Conservation (phyloP, 306 rosid species). For the Geum urbanum region DNA sequence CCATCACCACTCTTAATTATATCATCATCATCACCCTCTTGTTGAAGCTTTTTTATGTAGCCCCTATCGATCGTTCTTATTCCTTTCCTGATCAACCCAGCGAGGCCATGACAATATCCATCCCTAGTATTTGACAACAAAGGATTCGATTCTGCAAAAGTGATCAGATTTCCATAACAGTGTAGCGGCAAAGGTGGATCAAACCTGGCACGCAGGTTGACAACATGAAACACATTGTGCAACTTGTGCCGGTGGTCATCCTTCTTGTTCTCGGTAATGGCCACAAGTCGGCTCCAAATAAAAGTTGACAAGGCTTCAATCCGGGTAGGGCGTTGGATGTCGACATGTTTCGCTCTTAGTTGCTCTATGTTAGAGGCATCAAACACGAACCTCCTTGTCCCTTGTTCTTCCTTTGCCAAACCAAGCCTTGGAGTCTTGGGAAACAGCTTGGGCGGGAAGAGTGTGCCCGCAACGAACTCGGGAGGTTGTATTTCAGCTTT, state of each 20-base stretch:
- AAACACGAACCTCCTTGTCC: constrained; percentile 25
- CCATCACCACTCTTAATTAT: no score
- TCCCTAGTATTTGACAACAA: neutral
- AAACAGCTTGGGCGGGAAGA: constrained; percentile 42
- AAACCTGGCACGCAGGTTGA: constrained; percentile 11
- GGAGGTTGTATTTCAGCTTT: constrained; percentile 5
- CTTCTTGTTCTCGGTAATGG: neutral
- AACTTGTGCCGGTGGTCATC: neutral
- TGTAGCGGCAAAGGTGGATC: constrained; percentile 9
- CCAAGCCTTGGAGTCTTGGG: constrained; percentile 14
- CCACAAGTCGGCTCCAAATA: constrained; percentile 4
- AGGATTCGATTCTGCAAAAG: neutral
- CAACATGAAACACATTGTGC: neutral
- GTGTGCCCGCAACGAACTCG: constrained; percentile 23
- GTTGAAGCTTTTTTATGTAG: neutral
- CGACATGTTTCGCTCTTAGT: neutral
- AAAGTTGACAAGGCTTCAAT: constrained; percentile 3
- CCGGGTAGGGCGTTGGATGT: neutral
- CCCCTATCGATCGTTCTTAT: neutral
- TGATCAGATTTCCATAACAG: neutral
- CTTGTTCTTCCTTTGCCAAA: neutral
- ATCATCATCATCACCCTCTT: neutral
- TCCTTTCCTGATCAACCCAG: constrained; percentile 21
- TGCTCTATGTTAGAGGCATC: constrained; percentile 9
- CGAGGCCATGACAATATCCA: neutral